Base-by-base conservation (phyloP, 768 basidiomycete species). In the Tylopilus plumbeoviolaceoides region DNA sequence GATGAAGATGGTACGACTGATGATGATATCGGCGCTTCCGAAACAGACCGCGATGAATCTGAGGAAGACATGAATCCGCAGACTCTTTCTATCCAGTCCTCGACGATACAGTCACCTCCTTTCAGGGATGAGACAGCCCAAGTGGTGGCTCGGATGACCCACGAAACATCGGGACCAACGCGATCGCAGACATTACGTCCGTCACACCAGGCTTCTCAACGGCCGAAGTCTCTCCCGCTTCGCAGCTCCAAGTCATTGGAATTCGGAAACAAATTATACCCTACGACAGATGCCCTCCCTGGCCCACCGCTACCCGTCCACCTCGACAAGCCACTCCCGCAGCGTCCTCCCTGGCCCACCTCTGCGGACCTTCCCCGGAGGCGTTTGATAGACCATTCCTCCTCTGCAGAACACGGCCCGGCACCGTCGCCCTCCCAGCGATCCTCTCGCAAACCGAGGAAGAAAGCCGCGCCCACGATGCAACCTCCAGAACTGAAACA, bases 401-500 rank as follows among this genome's bases (percentile, higher is more conserved):
- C 48, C 27, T 44, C 28, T 50, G 20, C 47, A 8, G 47, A 46
- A 28, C 54, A 47, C 23, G 44, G 7, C 21, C 44, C 48, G 5
- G 50, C 63, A 25, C 33, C 55, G 17, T 46, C 55, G 25, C 53
- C 56, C 9, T 52, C 56, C 40, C 52, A 30, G 36, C 50, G 38
- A 47, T 44, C 55, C n/a, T 48, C 53, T 43, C 61, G 41, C 60
- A 74, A 72, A 52, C 71, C 72, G 17, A 59, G 54, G 67, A 86
- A 80, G 69, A 78, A 75, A 56, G 66, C 67, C 21, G 54, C 64
- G 2, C 69, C 72, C 41, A 62, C 72, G 8, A 68, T 89, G 41
- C 79, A 83, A 58, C 85, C 87, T 41, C 97, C 97, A 2, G 83
- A 89, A 47, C 73, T 98, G 44, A 72, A 75, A 44, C 79, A 86